These are phyloP conservation scores for Solanum ossicruentum DNA, from an alignment of 257 asterid genomes.

Conservation along the genomic window DNA sequence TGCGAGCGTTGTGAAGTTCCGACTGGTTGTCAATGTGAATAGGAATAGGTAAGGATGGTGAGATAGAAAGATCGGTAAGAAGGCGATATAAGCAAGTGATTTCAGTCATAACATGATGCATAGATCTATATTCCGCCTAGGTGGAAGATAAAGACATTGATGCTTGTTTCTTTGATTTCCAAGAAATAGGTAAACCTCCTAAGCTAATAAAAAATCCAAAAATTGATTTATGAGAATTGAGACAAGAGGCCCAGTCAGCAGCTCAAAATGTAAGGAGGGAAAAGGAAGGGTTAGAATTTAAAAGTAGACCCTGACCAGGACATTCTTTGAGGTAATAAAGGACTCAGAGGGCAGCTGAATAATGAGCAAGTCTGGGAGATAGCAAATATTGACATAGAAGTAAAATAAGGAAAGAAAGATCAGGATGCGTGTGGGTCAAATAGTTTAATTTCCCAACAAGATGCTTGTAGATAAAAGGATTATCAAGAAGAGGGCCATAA, in stretches of 20 bases:
- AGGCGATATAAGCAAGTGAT: background rate
- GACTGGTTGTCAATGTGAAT: background rate
- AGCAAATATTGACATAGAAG: background rate
- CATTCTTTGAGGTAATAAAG: background rate
- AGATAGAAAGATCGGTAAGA: background rate
- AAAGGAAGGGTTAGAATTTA: background rate
- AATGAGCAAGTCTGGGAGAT: background rate
- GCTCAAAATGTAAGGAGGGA: background rate
- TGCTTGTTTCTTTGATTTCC: background rate
- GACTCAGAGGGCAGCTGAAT: too few relatives aligned
- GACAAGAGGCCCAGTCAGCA: background rate
- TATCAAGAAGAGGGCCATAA: background rate
- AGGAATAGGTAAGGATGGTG: background rate
- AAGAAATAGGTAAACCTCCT: background rate
- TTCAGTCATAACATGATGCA: too few relatives aligned
- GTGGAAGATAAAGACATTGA: too few relatives aligned
- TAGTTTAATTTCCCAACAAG: background rate
- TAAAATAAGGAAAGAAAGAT: too few relatives aligned
- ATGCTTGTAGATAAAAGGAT: background rate
- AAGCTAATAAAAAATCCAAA: background rate
- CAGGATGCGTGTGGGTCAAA: background rate
- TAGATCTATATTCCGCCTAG: too few relatives aligned
- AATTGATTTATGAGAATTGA: background rate
- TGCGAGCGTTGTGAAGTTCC: background rate
- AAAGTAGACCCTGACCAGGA: background rate